Conservation (phyloP, 768 basidiomycete species). For the Asterophora parasitica region DNA sequence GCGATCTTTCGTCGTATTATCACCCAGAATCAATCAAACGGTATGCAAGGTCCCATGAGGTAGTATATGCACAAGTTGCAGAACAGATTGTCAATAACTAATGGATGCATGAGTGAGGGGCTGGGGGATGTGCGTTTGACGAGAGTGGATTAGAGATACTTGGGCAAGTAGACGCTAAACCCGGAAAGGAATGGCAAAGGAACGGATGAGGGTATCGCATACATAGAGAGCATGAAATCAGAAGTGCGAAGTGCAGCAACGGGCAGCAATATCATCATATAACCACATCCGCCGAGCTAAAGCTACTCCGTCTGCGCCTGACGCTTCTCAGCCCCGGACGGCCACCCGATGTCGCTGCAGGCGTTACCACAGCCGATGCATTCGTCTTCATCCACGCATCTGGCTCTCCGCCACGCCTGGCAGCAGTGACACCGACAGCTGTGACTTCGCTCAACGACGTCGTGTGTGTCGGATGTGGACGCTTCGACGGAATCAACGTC, state of each 20-base stretch:
- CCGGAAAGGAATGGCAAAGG: constrained; percentile 1
- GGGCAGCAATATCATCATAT: constrained; percentile 38
- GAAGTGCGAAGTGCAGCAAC: too few relatives aligned
- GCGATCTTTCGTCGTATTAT: neutral
- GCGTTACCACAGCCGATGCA: constrained; percentile 62
- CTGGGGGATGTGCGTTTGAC: constrained; percentile 25
- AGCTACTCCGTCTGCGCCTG: constrained; percentile 77
- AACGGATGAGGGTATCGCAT: neutral
- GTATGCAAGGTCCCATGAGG: constrained; percentile 11
- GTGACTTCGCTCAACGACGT: constrained; percentile 46
- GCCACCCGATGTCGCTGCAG: constrained; percentile 58
- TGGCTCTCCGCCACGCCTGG: constrained; percentile 35
- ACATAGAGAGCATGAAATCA: neutral
- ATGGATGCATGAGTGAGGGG: constrained; percentile 30
- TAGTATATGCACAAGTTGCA: constrained; percentile 14
- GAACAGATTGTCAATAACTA: constrained; percentile 18
- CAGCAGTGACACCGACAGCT: constrained; percentile 29
- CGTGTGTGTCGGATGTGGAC: constrained; percentile 36
- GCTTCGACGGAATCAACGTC: constrained; percentile 58
- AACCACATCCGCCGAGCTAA: constrained; percentile 82
- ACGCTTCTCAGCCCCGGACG: constrained; percentile 72
- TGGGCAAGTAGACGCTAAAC: constrained; percentile 7
- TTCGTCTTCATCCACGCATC: constrained; percentile 80
- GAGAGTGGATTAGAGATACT: constrained; percentile 4
- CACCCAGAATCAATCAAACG: constrained; percentile 14